Base-by-base conservation (phyloP, 139 green algal genomes). In the Picochlorum costavermella region DNA sequence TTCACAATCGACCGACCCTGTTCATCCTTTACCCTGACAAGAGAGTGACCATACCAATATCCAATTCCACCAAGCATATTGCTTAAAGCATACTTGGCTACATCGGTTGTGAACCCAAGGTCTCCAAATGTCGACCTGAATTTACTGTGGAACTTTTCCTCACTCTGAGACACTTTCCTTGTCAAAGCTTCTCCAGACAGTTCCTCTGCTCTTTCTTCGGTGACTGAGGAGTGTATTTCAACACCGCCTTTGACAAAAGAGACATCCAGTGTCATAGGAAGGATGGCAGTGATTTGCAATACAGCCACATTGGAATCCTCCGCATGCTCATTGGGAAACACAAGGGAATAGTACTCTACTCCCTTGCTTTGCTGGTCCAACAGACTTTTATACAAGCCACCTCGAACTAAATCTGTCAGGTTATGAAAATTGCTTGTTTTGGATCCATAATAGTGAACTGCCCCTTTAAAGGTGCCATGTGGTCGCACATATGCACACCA, bases 1-100 rank as follows among this genome's bases (percentile, higher is more conserved):
- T 26, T 23, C 48, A 59, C 14, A 25, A 20, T 55, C 49, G 17
- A 12, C 31, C n/a, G 51, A 48, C 28, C 23, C 16, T 17, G 36
- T 26, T 29, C 44, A 79, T 26, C 17, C 46, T 20, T 59, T 17
- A 44, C 5, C 30, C 57, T 59, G 6, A 91, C 70, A 3, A 78
- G 29, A 0, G 89, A 95, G 45, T 59, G 63, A 28, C 92, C 92
- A 45, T 89, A 85, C 67, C 94, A 97, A 73, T 97, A 98, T 14
- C 87, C 92, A 36, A 96, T 90, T 55, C 86, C 85, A 13, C 91
- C 92, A 40, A 98, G 63, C 58, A 96, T 60, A 77, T 97, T 96
- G 75, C 82, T 92, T 50, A 98, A 74, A 1, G 89, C 87, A 2
- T 76, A 78, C 49, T 59, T 59, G n/a, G 50, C 46, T 2, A 53